Base-by-base conservation (phyloP, 768 basidiomycete species). In the Boletus vinaceobasis region DNA sequence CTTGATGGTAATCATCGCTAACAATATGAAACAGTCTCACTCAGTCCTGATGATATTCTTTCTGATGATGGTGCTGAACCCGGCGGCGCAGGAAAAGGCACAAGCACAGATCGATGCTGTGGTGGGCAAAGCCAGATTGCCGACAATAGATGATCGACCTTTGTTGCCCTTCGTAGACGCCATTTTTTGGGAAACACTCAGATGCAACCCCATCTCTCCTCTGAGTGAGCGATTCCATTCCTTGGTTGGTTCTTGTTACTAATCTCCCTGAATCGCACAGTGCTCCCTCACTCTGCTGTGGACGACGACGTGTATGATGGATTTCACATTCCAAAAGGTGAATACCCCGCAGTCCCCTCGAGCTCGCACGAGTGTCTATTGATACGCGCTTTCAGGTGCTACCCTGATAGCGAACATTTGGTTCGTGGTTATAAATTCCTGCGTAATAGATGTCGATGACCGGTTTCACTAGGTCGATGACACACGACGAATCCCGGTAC, bases 281-380 rank as follows among this genome's bases (percentile, higher is more conserved):
- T 60, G 1, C 23, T 71, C 17, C 65, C 71, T 0, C 73, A 69
- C 53, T 43, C 53, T 8, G 38, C 63, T 1, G 72, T 74, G 2
- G 57, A 71, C 33, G 74, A 77, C 29, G 78, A 77, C 42, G 55
- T 70, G n/a, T 79, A 78, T 55, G 57, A 65, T 32, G 73, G 75
- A 15, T 78, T 78, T 53, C 64, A 77, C 10, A 84, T 85, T 45
- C 82, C 83, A 9, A 74, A 75, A 52, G 59, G 58, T 59, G 5
- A 50, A 27, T 27, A 6, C 36, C 37, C 4, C 1, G 3, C 27
- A 7, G 5, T 14, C 10, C 26, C 7, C n/a, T 37, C 0, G 10
- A 17, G 10, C 6, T 3, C 5, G 9, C 10, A 6, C 2, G 19
- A 42, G 10, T 1, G 2, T 14, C 3, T 14, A 35, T 31, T 35